Evolutionary conservation across 1,284 basidiomycete species (phyloP), one percentile per base, ranked within the genome.

Genomic region (Phellopilus nigrolimitatus): DNA sequence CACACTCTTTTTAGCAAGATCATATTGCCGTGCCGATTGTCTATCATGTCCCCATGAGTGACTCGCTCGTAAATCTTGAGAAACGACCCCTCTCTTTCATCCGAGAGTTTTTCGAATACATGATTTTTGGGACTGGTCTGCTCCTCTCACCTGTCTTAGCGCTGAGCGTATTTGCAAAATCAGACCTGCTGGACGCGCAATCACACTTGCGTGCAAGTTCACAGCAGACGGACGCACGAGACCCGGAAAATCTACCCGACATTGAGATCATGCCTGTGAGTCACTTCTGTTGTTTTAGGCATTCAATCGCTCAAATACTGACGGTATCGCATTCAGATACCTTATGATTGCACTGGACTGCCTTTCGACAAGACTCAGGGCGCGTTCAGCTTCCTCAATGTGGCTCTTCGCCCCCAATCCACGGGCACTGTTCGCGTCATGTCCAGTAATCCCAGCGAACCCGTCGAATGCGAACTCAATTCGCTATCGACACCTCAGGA

Each of bases 211-310:
- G 36, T 6, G 31, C 19, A 4, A 17, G 30, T 8, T 34, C 57
- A 9, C 36, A 49, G 7, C 56, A 55, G 9, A 53, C 59, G 21
- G 61, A 62, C 49, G 56, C 58, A 15, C 37, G 50, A 8, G 41
- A 58, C 15, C 55, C 59, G 4, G 54, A 53, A 6, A 64, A 64
- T 31, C 47, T 66, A 9, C 67, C 69, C 9, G 69, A 70, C 51
- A 61, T 70, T 41, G 68, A 71, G 58, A 58, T 71, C 49, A 68
- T 69, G 60, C 60, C 64, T 28, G 56, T 66, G 30, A 51, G 56
- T 22, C 49, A 45, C 30, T 55, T 54, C 39, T 36, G 46, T n/a
- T 47, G 50, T 17, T 39, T 48, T 22, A 28, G 51, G n/a, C 22
- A 30, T 22, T 22, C 31, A 33, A 13, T 24, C 9, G 27, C 52